Evolutionary conservation across 352 stramenopile genomes (phyloP).

Genomic region (Phytophthora sp.): DNA sequence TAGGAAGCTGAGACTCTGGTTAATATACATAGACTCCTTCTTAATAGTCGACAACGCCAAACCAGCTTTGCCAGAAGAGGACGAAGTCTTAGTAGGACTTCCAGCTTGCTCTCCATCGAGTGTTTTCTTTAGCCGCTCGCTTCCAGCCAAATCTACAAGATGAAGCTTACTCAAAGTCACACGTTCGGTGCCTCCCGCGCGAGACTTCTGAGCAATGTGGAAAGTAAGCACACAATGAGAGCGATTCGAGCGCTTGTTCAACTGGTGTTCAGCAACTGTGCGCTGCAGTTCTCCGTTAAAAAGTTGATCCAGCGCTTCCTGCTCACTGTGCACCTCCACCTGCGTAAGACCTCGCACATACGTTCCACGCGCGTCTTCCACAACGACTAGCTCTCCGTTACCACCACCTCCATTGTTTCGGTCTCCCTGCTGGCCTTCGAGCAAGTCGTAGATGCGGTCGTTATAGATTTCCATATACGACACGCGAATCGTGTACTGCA

Average conservation of each 20-base stretch:
- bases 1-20: conserved; percentile 95
- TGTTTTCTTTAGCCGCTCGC: conserved; percentile 94
- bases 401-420: conserved; percentile 9
- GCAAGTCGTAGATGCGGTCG: conserved; percentile 93
- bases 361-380: conserved; percentile 82
- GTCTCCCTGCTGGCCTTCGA: conserved; percentile 45
- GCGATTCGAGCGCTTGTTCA: conserved; percentile 95
- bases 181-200: conserved; percentile 70
- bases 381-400: conserved; percentile 78
- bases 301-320: conserved; percentile 92
- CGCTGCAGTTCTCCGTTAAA: conserved; percentile 93
- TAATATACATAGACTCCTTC: conserved; percentile 98
- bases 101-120: conserved; percentile 58
- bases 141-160: conserved; percentile 95
- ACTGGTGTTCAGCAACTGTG: conserved; percentile 93
- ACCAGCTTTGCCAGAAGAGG: conserved; percentile 7
- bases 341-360: conserved; percentile 90
- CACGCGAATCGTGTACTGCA: conserved; percentile 85
- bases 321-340: conserved; percentile 74
- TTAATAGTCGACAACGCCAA: conserved; percentile 83
- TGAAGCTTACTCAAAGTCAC: conserved; percentile 91
- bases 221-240: conserved; percentile 95
- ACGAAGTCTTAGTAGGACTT: conserved; percentile 19
- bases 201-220: conserved; percentile 90
- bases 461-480: conserved; percentile 98